Base-by-base conservation (phyloP, 2,329 filamentous ascomycete genomes). In the Parasarocladium wereldwijsianum region DNA sequence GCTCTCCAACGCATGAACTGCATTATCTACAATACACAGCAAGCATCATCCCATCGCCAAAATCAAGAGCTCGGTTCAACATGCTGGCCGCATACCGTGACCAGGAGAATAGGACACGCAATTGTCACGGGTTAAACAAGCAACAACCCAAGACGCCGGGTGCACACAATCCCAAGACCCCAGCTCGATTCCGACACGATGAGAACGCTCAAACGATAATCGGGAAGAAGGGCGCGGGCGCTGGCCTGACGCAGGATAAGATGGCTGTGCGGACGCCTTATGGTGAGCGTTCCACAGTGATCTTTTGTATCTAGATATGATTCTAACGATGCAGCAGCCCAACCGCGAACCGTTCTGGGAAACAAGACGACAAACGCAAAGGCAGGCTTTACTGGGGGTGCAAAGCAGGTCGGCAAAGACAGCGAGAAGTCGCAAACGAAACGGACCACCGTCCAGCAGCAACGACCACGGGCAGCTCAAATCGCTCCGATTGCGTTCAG, bases 321-420 rank as follows among this genome's bases (percentile, higher is more conserved):
- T 5, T 12, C 10, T 6, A 11, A 29, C 6, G 15, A 3, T 26
- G 12, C 29, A n/a, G 27, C 26, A 52, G 52, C 42, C 9, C 44
- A 45, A 17, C 72, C 74, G 35, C 75, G 87, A 44, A 85, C 86
- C 21, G 81, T 84, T 9, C 60, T 98, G 27, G 87, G 87, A 19
- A 78, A 83, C 64, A 98, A 98, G 56, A 96, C 87, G 2, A 96
- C 90, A 31, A 98, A 98, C 52, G 84, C 82, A 32, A 96, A 93
- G 60, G 69, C 76, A 35, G 66, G 74, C 40, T 75, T 79, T 38
- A 76, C 74, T 4, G 70, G 70, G 6, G 75, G 69, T 17, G 75
- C 68, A 18, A 77, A 75, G 43, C 59, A 58, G 34, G 59, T 62
- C 14, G 62, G 66, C 23, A 62, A 66, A 27, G 70, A 75, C 34